Conservation (phyloP, 352 stramenopile genomes). For the Aphanomyces cochlioides region DNA sequence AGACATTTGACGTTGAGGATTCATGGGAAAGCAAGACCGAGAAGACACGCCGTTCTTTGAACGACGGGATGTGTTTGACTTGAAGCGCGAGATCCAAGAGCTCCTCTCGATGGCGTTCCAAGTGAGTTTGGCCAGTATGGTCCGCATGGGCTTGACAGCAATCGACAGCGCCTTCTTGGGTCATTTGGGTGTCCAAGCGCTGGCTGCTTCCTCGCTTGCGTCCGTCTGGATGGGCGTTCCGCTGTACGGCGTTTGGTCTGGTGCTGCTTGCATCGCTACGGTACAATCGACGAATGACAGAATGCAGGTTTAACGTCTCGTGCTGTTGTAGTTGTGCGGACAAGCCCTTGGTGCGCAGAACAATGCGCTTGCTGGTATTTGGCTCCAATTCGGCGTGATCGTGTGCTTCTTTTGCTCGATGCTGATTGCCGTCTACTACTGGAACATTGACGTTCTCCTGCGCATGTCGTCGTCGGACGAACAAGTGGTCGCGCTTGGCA, state of each 20-base stretch:
- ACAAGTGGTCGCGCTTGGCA: conserved; percentile 40
- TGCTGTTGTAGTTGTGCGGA: conserved; percentile 46
- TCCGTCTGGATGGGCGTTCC: conserved; percentile 74
- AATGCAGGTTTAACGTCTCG: background rate
- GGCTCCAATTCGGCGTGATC: conserved; percentile 64
- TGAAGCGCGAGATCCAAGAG: conserved; percentile 52
- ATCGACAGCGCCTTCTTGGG: conserved; percentile 77
- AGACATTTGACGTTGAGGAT: too few species aligned
- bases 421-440: conserved; percentile 64
- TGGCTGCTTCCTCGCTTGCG: conserved; percentile 70
- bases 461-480: conserved; percentile 21
- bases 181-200: conserved; percentile 60
- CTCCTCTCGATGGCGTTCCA: conserved; percentile 76
- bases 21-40: background rate
- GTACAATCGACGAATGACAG: conserved; percentile 3
- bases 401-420: conserved; percentile 46
- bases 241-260: conserved; percentile 62
- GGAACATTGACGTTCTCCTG: conserved; percentile 35
- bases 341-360: conserved; percentile 74
- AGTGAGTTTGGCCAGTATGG: conserved; percentile 72
- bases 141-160: conserved; percentile 67
- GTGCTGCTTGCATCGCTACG: conserved; percentile 66
- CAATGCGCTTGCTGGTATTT: conserved; percentile 54
- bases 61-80: conserved; percentile 38
- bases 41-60: conserved; percentile 13